phyloP scores from a whole-genome alignment of 2,329 filamentous ascomycete species.

The Sporothrix phasma region DNA sequence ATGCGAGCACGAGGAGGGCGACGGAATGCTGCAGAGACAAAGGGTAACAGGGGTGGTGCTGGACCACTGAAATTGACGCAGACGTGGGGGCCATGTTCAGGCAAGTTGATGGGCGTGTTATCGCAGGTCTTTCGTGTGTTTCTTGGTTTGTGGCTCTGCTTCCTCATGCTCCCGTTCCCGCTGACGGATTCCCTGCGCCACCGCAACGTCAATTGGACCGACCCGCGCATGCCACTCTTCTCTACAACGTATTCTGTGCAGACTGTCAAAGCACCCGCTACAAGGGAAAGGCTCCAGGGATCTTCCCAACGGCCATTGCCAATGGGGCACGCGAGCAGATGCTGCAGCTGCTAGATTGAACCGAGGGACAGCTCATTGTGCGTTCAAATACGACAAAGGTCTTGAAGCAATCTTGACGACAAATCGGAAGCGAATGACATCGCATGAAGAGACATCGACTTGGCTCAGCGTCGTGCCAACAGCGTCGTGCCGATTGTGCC shows the following conservation, averaged over 20 bases:
- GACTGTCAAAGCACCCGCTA: background rate
- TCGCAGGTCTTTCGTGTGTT: background rate
- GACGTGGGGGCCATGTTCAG: background rate
- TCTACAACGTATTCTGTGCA: background rate
- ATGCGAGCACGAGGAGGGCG: background rate
- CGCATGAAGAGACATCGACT: background rate
- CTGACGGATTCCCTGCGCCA: background rate
- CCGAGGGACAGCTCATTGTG: background rate
- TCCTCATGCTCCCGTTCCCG: background rate
- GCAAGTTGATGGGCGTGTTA: background rate
- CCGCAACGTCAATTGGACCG: constrained; percentile 1
- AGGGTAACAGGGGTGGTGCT: background rate
- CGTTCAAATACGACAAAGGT: background rate
- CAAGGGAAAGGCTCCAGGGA: background rate
- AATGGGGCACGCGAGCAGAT: constrained; percentile 10
- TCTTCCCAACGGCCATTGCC: background rate
- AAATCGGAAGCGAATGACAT: background rate
- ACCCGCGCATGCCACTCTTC: background rate
- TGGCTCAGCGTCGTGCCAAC: no score
- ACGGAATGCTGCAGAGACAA: background rate
- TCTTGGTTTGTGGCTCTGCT: background rate
- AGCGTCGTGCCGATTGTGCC: no score
- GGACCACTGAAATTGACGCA: background rate
- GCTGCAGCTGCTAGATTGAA: background rate
- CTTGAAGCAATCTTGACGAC: background rate